Conservation (phyloP, 83 land plant genomes). For the Thuja plicata region DNA sequence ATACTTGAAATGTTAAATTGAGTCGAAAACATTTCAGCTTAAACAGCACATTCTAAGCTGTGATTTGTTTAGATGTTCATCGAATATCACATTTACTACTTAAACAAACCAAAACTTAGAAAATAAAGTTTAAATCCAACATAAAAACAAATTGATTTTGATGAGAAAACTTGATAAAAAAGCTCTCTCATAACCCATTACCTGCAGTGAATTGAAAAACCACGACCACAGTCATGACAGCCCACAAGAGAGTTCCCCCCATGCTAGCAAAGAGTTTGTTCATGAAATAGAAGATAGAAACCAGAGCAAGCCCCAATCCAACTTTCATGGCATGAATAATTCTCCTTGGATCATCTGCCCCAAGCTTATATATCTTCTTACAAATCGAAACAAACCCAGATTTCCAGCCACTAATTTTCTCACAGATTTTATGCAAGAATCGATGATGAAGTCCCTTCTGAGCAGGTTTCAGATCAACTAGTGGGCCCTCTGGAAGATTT, state of each 20-base stretch:
- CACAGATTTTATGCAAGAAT: background rate
- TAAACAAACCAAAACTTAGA: no score
- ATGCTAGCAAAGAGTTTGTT: background rate
- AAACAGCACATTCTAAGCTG: no score
- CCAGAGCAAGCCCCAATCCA: constrained; percentile 16
- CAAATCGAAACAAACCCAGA: background rate
- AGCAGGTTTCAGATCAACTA: background rate
- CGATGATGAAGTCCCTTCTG: background rate
- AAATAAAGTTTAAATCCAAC: no score
- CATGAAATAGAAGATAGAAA: constrained; percentile 14
- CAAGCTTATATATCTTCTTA: background rate
- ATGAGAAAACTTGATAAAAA: no score
- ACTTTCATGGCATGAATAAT: constrained; percentile 18
- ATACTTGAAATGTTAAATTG: no score
- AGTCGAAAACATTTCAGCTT: no score
- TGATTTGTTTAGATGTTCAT: no score
- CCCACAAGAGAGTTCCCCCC: constrained; percentile 15
- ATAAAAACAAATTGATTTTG: no score
- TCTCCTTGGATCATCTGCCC: constrained; percentile 15
- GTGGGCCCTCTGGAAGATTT: background rate
- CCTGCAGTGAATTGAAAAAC: constrained; percentile 23
- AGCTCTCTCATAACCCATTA: background rate
- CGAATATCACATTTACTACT: no score
- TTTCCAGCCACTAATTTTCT: background rate
- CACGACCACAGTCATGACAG: constrained; percentile 26